Evolutionary conservation across 2,329 filamentous ascomycete species (phyloP).

Genomic region (Albifimbria verrucaria): DNA sequence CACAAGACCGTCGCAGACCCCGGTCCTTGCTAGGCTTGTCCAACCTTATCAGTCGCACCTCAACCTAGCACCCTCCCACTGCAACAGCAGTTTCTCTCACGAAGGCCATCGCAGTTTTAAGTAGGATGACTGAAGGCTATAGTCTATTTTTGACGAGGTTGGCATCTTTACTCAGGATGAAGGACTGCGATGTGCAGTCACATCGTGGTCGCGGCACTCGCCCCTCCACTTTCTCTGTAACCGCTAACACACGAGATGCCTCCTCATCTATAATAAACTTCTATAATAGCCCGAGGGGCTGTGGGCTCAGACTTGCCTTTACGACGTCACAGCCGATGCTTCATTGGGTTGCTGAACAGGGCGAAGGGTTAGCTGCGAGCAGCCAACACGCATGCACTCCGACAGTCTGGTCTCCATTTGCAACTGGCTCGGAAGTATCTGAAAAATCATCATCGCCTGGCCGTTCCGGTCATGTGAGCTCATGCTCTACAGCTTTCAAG

Average conservation of each 20-base stretch:
- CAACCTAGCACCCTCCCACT: not conserved
- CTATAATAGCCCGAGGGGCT: not conserved
- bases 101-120: too few species aligned
- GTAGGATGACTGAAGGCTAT: too few species aligned
- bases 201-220: not conserved
- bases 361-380: slow-evolving; percentile 39
- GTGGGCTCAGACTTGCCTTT: slow-evolving; percentile 66
- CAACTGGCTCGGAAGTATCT: slow-evolving; percentile 73
- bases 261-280: not conserved
- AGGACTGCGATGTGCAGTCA: not conserved
- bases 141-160: too few species aligned
- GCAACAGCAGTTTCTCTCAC: too few species aligned
- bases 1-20: not conserved
- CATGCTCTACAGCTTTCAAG: slow-evolving; percentile 28
- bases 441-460: slow-evolving; percentile 63
- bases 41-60: not conserved
- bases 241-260: not conserved
- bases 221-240: not conserved
- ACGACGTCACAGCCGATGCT: slow-evolving; percentile 45
- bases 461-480: slow-evolving; percentile 3
- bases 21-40: not conserved
- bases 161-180: too few species aligned
- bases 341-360: slow-evolving; percentile 14
- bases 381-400: slow-evolving; percentile 45
- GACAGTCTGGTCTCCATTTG: slow-evolving; percentile 6